Evolutionary conservation across 768 basidiomycete genomes (phyloP).

Genomic region (Chalciporus pseudorubinellus): DNA sequence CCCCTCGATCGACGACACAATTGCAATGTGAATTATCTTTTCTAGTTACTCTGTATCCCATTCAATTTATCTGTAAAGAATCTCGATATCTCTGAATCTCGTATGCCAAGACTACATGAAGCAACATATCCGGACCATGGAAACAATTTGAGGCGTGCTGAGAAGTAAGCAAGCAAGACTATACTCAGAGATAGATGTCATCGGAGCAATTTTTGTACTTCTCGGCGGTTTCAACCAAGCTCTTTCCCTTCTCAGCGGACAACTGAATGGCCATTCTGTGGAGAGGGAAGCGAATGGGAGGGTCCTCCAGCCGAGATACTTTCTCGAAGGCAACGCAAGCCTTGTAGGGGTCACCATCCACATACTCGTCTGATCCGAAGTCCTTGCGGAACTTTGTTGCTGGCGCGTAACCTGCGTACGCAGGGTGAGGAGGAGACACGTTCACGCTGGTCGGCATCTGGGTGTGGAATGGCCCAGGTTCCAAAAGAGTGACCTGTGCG

Average conservation of each 20-base stretch:
- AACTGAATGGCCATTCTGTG: slow-evolving; percentile 5
- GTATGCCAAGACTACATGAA: background rate
- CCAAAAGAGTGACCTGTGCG: no score
- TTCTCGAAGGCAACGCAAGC: slow-evolving; percentile 21
- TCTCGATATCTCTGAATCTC: background rate
- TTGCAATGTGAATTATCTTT: background rate
- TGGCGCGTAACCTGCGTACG: slow-evolving; percentile 14
- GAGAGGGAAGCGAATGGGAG: slow-evolving; percentile 22
- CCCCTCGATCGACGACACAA: no score
- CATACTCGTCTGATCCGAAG: background rate
- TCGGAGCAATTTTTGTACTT: slow-evolving; percentile 25
- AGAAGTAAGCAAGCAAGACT: no score
- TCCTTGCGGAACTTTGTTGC: slow-evolving; percentile 7
- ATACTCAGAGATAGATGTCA: slow-evolving; percentile 6
- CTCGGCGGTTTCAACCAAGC: slow-evolving; percentile 11
- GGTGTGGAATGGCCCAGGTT: slow-evolving; percentile 16
- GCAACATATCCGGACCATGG: no score
- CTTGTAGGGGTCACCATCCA: slow-evolving; percentile 21
- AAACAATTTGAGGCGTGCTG: no score
- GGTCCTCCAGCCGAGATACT: slow-evolving; percentile 9
- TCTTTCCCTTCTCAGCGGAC: slow-evolving; percentile 11
- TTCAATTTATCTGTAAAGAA: background rate
- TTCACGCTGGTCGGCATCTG: background rate
- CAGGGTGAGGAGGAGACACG: slow-evolving; percentile 8
- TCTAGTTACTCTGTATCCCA: background rate